Evolutionary conservation across 768 basidiomycete species (phyloP).

Genomic region (Grammothele lineata): DNA sequence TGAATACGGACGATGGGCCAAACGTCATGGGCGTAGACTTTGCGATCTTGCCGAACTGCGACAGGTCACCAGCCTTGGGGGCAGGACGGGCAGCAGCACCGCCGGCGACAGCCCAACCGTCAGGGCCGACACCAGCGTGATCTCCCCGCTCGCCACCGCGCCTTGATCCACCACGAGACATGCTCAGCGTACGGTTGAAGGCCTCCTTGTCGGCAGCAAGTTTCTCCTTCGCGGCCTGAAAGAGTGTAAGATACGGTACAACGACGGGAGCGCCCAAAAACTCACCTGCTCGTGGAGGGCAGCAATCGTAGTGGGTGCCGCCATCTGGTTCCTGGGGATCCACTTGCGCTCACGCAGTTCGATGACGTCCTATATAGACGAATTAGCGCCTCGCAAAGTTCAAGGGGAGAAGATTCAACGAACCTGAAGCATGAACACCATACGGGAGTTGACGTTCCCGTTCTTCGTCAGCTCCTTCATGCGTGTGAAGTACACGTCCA

Average conservation of each 20-base stretch:
- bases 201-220: constrained; percentile 75
- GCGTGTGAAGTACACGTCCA: constrained; percentile 90
- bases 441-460: constrained; percentile 72
- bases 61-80: constrained; percentile 80
- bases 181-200: constrained; percentile 57
- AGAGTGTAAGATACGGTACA: not conserved
- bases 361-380: constrained; percentile 68
- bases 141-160: constrained; percentile 71
- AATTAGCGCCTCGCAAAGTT: constrained; percentile 1
- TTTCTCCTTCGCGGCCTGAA: constrained; percentile 85
- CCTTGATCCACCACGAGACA: constrained; percentile 89
- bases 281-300: constrained; percentile 83
- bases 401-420: constrained; percentile 20
- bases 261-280: constrained; percentile 15
- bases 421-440: constrained; percentile 96
- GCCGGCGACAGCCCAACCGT: constrained; percentile 81
- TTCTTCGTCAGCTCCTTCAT: constrained; percentile 83
- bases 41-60: constrained; percentile 84
- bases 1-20: constrained; percentile 83
- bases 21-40: constrained; percentile 65
- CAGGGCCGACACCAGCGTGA: constrained; percentile 58
- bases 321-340: constrained; percentile 64
- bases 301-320: constrained; percentile 84
- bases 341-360: constrained; percentile 85
- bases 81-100: constrained; percentile 39